A percentile compares a stretch with the other conserved stretches of the same genome.
These are phyloP conservation scores for Marasmius oreades DNA, from an alignment of 1,284 basidiomycete species.

Conservation along the genomic window DNA sequence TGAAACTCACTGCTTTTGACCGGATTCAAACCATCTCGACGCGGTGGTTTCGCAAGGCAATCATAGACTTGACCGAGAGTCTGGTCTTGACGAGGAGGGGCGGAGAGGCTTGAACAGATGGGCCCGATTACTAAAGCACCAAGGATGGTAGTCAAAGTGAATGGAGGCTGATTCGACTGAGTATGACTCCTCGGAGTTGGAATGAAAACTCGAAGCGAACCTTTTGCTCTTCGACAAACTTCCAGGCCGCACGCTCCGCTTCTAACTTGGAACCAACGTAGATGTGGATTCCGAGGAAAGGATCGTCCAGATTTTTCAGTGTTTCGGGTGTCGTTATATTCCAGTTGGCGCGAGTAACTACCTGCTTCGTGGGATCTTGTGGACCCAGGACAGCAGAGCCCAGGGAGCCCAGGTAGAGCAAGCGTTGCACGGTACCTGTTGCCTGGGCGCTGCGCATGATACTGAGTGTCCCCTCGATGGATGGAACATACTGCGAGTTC, in stretches of 20 bases:
- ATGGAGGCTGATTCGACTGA: neutral
- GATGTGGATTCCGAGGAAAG: neutral
- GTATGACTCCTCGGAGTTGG: neutral
- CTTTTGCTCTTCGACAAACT: neutral
- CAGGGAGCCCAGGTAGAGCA: neutral
- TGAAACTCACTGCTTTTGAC: neutral
- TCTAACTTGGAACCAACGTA: neutral
- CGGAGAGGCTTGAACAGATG: neutral
- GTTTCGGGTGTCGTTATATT: neutral
- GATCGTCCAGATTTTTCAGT: neutral
- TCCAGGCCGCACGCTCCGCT: neutral
- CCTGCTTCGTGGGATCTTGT: neutral
- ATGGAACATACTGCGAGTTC: neutral
- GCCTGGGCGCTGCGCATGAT: neutral
- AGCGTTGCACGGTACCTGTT: neutral
- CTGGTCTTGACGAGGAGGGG: constrained; percentile 1
- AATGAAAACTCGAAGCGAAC: neutral
- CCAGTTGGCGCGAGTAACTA: constrained; percentile 1
- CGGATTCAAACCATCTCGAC: neutral
- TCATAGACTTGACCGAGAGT: neutral
- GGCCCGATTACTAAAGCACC: neutral
- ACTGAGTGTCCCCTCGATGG: neutral
- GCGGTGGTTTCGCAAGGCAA: neutral
- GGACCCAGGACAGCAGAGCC: constrained; percentile 1
- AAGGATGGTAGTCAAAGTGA: neutral